Percentiles rank a stretch among this genome's conserved stretches.
These are phyloP conservation scores for Laetiporus sulphureus DNA, from an alignment of 1,284 basidiomycete species.

Conservation along the genomic window DNA sequence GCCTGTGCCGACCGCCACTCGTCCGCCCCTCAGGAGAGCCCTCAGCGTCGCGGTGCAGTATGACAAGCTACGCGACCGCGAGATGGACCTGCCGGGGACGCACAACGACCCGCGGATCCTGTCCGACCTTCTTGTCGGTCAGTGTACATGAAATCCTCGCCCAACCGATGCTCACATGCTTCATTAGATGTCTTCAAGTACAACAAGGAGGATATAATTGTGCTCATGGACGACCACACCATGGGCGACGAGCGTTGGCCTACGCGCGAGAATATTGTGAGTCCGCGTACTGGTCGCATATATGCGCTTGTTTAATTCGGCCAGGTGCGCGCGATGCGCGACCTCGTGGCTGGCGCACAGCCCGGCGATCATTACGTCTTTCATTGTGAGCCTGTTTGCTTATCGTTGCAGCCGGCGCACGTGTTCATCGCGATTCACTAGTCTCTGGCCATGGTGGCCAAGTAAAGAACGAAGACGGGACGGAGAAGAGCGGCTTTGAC, in stretches of 20 bases:
- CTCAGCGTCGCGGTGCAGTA: constrained; percentile 15
- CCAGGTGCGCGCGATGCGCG: constrained; percentile 17
- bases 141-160: neutral
- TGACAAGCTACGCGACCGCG: constrained; percentile 1
- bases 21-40: constrained; percentile 10
- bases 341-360: constrained; percentile 15
- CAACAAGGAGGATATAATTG: constrained; percentile 12
- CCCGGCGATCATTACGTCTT: constrained; percentile 20
- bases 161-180: neutral
- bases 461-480: constrained; percentile 10
- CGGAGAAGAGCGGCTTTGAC: constrained; percentile 19
- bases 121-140: constrained; percentile 9
- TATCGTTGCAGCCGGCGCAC: neutral
- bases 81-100: constrained; percentile 9
- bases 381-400: constrained; percentile 13
- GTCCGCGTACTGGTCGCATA: neutral
- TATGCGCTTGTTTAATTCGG: neutral
- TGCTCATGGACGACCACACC: constrained; percentile 16
- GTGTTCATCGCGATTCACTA: constrained; percentile 2
- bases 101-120: constrained; percentile 11
- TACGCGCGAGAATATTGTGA: constrained; percentile 18
- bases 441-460: constrained; percentile 23
- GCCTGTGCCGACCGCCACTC: neutral
- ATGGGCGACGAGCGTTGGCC: constrained; percentile 7
- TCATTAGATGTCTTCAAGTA: constrained; percentile 10